Conservation (phyloP, 2,329 filamentous ascomycete genomes). For the Colletotrichum viniferum region DNA sequence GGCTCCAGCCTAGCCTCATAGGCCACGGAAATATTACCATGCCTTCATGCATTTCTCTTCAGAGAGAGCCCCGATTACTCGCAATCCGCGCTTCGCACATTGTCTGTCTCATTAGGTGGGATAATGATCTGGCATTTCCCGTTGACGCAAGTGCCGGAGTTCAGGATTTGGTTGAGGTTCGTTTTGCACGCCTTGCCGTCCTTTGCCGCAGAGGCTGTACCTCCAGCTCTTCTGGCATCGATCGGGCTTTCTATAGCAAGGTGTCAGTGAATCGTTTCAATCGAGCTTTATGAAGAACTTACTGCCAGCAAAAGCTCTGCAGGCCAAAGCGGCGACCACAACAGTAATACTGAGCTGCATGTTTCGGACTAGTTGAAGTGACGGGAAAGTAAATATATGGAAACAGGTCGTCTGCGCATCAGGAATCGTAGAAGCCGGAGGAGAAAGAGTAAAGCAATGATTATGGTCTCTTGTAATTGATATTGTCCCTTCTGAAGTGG, state of each 20-base stretch:
- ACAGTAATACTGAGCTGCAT: background rate
- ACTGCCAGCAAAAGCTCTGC: background rate
- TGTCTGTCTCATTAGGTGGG: background rate
- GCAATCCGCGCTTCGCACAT: background rate
- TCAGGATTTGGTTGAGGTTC: background rate
- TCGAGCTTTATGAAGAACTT: fast-evolving
- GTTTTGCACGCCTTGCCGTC: background rate
- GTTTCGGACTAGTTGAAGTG: background rate
- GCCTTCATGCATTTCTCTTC: background rate
- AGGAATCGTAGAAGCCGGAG: fast-evolving
- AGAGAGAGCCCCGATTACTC: background rate
- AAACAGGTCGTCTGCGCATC: background rate
- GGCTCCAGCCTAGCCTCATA: background rate
- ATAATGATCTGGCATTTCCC: background rate
- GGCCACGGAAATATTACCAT: background rate
- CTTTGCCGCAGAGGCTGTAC: background rate
- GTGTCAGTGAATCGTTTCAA: background rate
- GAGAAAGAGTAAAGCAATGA: background rate
- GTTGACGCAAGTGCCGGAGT: background rate
- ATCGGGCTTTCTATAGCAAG: background rate
- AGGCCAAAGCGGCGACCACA: background rate
- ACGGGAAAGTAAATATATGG: background rate
- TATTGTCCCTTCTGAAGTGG: background rate
- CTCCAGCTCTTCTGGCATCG: background rate
- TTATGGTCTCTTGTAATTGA: fast-evolving